These are phyloP conservation scores for Elaeis guineensis DNA, from an alignment of 176 grass and related monocot species.

Conservation along the genomic window DNA sequence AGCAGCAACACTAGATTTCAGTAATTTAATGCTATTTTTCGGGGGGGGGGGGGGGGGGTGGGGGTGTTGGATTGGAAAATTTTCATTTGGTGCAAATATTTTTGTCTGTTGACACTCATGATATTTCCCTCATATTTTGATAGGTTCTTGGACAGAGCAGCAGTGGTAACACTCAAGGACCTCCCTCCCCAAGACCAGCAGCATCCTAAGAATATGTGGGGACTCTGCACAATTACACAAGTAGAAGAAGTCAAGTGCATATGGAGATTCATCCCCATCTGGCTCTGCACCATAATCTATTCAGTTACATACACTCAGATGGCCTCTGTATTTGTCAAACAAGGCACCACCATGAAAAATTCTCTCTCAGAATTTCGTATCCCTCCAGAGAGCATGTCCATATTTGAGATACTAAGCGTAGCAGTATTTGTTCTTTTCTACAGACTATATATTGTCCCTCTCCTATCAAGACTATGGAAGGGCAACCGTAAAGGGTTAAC, in stretches of 20 bases:
- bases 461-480: neutral
- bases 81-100: no score
- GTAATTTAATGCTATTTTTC: no score
- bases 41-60: no score
- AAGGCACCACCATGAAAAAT: constrained; percentile 5
- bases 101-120: neutral
- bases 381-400: constrained; percentile 9
- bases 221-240: constrained; percentile 12
- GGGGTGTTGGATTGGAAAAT: no score
- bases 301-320: constrained; percentile 16
- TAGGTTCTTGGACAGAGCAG: constrained; percentile 19
- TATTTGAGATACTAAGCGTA: constrained; percentile 13
- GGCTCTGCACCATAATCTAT: constrained; percentile 17
- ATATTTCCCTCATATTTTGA: neutral
- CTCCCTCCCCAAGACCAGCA: neutral
- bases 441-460: neutral
- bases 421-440: neutral
- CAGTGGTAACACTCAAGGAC: neutral
- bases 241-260: constrained; percentile 16
- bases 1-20: no score
- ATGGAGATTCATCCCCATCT: constrained; percentile 10
- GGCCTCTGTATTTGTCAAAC: constrained; percentile 8
- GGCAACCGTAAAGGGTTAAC: neutral
- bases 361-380: neutral
- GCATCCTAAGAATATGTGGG: neutral